Base-by-base conservation (phyloP, 306 rosid genomes). In the Datisca glomerata region DNA sequence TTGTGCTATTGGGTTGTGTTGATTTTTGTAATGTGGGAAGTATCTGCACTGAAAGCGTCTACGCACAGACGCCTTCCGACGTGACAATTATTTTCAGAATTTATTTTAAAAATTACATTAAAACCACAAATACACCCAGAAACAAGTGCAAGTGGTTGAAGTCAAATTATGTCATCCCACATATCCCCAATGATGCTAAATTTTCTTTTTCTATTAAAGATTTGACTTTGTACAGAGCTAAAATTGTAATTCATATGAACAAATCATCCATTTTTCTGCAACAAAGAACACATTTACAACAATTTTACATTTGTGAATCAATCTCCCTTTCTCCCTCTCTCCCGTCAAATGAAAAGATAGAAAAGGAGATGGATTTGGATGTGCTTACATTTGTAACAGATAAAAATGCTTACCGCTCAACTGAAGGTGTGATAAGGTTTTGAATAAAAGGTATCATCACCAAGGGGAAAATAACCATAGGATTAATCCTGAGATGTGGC, bases 401-500 rank as follows among this genome's bases (percentile, higher is more conserved):
- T n/a, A n/a, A n/a, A n/a, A n/a, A n/a, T n/a, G 8, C 3, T 35
- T 13, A 7, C 40, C 15, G 6, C 14, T 35, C 12, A 9, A 10
- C 15, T 15, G 16, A 6, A 36, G 41, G 17, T 2, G 10, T 36
- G 41, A 36, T 28, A 8, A 6, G 7, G 33, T 12, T 28, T 28
- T 28, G 33, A 28, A 28, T 2, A 28, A 1, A 12, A 6, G 0
- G n/a, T 31, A 14, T 31, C 36, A 8, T 31, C n/a, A 31, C n/a
- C 36, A 31, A n/a, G n/a, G n/a, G n/a, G 36, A 12, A 31, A 4
- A 31, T 31, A 5, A 14, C 43, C 15, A 38, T 8, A 38, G 19
- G 53, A 49, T 59, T 60, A 85, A 56, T 85, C 84, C 68, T 77
- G 80, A 10, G 73, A 74, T 8, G 87, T 51, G 12, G 89, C 83